Evolutionary conservation across 306 rosid species (phyloP), one percentile per base, ranked within the genome.

Genomic region (Inga oerstediana): DNA sequence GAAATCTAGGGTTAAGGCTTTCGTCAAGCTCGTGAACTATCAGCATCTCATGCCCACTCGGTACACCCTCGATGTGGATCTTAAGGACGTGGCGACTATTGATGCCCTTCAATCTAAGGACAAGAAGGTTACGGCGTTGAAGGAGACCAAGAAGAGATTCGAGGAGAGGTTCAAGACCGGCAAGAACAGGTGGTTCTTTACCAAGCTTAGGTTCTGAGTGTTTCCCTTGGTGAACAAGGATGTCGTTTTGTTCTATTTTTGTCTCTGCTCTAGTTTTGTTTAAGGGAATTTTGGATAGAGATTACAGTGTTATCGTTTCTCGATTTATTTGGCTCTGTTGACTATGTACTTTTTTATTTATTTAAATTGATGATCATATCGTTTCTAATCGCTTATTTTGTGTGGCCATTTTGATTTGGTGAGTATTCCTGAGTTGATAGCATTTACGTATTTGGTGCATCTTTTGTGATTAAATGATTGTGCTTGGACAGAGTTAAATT

Each of bases 151-250:
- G 59, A 84, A 87, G 85, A 77, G 87, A 17, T 35, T 87, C 15
- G 87, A 87, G 79, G 89, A 87, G 19, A 59, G 87, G 79, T 87
- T 84, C 79, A 87, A 87, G 75, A 72, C 85, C 6, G 87, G 89
- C 37, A 87, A 87, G 81, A 87, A 87, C 24, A 39, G 89, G 79
- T 87, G 89, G 89, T 87, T 87, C 79, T 87, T 87, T 51, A 87
- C 89, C 76, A 84, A 87, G 77, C 87, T 87, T 2, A 77, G 87
- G 78, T 87, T 87, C 75, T 82, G 77, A 80, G 46, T 12, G 7
- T 8, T n/a, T 2, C 11, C 2, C 3, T 13, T 10, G 24, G 10
- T 45, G 10, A 34, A 51, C 8, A n/a, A 56, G 44, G 83, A 52
- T 32, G 70, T 10, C 43, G 32, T 37, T 8, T 20, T 20, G 20